These are phyloP conservation scores for Cryptococcus neoformans DNA, from an alignment of 1,284 basidiomycete species.

Conservation along the genomic window DNA sequence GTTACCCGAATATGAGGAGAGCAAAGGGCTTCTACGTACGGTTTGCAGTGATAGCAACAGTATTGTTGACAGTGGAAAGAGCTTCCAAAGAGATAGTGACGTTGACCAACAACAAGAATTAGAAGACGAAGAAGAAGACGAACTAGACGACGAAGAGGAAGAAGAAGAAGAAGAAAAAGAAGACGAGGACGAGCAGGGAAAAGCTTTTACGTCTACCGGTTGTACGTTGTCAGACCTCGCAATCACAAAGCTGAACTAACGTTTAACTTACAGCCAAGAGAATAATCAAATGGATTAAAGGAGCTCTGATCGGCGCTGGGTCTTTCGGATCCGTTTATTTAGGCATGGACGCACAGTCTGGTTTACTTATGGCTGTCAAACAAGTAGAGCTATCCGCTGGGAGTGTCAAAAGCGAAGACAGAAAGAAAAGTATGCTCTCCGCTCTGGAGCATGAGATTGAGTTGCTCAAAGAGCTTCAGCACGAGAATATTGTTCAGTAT, in stretches of 20 bases:
- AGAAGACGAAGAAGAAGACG: conserved; percentile 44
- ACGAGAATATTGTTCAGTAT: conserved; percentile 98
- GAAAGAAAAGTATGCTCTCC: conserved; percentile 91
- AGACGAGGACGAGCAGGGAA: conserved; percentile 52
- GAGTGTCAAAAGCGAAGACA: conserved; percentile 82
- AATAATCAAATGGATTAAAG: conserved; percentile 97
- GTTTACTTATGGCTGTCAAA: conserved; percentile 98
- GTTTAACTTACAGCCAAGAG: conserved; percentile 49
- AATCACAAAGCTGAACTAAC: neutral
- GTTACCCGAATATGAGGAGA: conserved; percentile 8
- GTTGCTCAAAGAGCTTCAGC: conserved; percentile 88
- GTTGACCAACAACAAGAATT: no score
- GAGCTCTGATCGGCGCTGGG: conserved; percentile 94
- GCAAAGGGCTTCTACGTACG: neutral
- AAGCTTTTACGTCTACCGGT: conserved; percentile 60
- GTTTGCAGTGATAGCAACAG: no score
- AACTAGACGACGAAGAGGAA: conserved; percentile 34
- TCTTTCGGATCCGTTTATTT: conserved; percentile 95
- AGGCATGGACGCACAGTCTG: conserved; percentile 93
- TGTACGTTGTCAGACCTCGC: conserved; percentile 49
- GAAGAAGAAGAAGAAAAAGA: conserved; percentile 29
- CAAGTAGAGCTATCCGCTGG: conserved; percentile 93
- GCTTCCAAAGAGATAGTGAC: no score
- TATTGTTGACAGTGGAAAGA: no score
- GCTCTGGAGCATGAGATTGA: conserved; percentile 97